These are phyloP conservation scores for Podaxis rugospora DNA, from an alignment of 768 basidiomycete genomes.

Conservation along the genomic window DNA sequence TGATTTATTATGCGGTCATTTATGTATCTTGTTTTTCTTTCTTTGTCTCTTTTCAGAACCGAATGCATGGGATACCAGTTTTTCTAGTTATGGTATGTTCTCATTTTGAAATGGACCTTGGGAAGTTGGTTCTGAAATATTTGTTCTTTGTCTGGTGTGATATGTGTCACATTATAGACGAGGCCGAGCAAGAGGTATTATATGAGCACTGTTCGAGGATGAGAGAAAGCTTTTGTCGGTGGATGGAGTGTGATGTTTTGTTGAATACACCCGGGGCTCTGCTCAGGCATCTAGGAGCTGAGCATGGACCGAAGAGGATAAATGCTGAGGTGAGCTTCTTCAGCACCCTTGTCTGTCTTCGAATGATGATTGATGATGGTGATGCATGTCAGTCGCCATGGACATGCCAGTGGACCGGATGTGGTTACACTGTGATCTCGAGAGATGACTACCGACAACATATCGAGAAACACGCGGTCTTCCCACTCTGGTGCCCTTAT, in stretches of 20 bases:
- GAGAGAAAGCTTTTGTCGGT: conserved; percentile 45
- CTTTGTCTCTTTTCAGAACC: background rate
- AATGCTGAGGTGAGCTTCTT: conserved; percentile 16
- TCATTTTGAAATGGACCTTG: background rate
- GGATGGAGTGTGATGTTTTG: conserved; percentile 51
- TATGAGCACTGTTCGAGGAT: conserved; percentile 16
- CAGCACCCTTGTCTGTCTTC: background rate
- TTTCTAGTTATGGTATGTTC: conserved; percentile 10
- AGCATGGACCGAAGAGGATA: conserved; percentile 23
- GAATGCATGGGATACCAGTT: background rate
- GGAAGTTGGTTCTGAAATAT: background rate
- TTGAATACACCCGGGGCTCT: conserved; percentile 51
- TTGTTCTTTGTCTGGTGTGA: conserved; percentile 11
- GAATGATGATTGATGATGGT: conserved; percentile 7
- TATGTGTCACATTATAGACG: conserved; percentile 30
- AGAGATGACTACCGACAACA: conserved; percentile 37
- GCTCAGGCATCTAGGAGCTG: conserved; percentile 42
- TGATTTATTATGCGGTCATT: background rate
- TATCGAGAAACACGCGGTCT: conserved; percentile 46
- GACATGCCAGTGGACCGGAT: conserved; percentile 54
- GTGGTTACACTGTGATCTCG: conserved; percentile 38
- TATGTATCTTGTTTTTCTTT: background rate
- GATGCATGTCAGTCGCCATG: conserved; percentile 28
- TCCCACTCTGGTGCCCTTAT: conserved; percentile 42
- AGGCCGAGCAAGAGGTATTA: conserved; percentile 34